Base-by-base conservation (phyloP, 257 asterid genomes). In the Solanum neorickii region DNA sequence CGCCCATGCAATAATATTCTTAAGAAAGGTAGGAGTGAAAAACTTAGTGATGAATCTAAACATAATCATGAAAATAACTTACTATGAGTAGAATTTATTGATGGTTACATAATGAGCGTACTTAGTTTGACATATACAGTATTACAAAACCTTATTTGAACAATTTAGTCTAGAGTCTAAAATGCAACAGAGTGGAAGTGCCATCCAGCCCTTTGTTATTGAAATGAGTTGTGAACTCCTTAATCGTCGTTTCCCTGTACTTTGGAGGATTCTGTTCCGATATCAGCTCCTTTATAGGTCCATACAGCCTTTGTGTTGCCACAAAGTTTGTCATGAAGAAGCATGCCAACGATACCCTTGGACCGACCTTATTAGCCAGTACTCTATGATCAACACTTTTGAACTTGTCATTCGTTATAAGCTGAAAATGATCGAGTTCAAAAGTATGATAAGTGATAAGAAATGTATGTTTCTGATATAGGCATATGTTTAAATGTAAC, bases 311-410 rank as follows among this genome's bases (percentile, higher is more conserved):
- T 23, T 86, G 27, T 23, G 82, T 83, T 42, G 89, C 87, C 12
- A 78, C 14, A 83, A 87, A 52, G 42, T 86, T 78, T 42, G 91
- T 87, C 49, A 72, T 87, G 49, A 87, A 87, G 88, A 87, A 89
- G 83, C 88, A 87, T n/a, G 89, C 91, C 56, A 85, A 72, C 2
- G 91, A 87, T 80, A 87, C 37, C 69, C 91, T 89, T 52, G 88
- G 88, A 12, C 89, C 87, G 18, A 44, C 47, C 25, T 33, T 74
- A 77, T 87, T 89, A 7, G 89, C 91, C 65, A 87, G 27, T 46
- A 87, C 91, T 70, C 88, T 78, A 83, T 89, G 88, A 23, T 89
- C 89, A 56, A 70, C 29, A 68, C 91, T 89, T 66, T 78, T 85
- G 20, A 87, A 89, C 52, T 87, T 87, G 69, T 89, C 89, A 59